Evolutionary conservation across 2,329 filamentous ascomycete species (phyloP).

Genomic region (Aspergillus sp.): DNA sequence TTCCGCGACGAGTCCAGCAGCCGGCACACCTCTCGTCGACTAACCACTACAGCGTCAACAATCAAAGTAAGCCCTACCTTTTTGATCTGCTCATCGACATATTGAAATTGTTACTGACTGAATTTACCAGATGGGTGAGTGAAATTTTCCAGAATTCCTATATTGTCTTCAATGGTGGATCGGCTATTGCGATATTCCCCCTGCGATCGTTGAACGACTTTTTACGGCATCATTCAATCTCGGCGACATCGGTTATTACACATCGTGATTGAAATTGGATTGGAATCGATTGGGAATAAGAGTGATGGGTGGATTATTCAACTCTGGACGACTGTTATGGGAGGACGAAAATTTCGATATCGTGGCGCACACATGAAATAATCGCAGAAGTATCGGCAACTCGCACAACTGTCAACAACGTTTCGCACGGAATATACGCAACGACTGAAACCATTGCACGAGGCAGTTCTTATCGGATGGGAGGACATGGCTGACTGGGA

Average conservation of each 20-base stretch:
- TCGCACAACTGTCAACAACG: constrained; percentile 13
- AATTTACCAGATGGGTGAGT: constrained; percentile 64
- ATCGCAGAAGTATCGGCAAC: constrained; percentile 15
- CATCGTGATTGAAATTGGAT: neutral
- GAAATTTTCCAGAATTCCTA: constrained; percentile 25
- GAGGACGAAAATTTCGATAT: constrained; percentile 1
- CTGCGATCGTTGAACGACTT: constrained; percentile 31
- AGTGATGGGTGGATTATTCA: constrained; percentile 2
- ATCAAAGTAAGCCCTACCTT: constrained; percentile 48
- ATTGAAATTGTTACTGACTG: constrained; percentile 30
- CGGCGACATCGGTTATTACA: constrained; percentile 1
- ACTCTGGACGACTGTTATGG: neutral
- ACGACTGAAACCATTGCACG: constrained; percentile 12
- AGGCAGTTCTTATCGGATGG: neutral
- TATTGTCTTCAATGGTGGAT: constrained; percentile 32
- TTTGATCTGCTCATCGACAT: constrained; percentile 19
- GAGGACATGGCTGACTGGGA: constrained; percentile 35
- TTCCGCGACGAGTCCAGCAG: constrained; percentile 40
- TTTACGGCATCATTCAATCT: constrained; percentile 8
- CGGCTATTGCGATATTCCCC: constrained; percentile 28
- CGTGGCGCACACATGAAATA: constrained; percentile 14
- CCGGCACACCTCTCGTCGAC: constrained; percentile 41
- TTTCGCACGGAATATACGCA: constrained; percentile 21
- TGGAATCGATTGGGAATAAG: neutral
- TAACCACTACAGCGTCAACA: constrained; percentile 54